These are phyloP conservation scores for Fragaria vesca DNA, from an alignment of 306 rosid species.

Conservation along the genomic window DNA sequence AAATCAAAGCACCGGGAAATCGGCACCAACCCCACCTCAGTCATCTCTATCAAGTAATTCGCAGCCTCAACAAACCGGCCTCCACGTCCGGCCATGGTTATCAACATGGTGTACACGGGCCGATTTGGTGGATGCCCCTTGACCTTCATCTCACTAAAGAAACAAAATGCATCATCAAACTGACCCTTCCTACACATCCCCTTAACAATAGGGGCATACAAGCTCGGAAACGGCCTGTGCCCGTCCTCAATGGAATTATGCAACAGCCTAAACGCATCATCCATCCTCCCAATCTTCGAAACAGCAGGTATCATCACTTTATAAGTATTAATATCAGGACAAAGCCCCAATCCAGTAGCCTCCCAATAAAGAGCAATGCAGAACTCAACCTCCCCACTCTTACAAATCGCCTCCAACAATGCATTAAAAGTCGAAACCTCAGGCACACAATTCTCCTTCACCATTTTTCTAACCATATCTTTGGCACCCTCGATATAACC, in stretches of 20 bases:
- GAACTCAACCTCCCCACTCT: constrained; percentile 61
- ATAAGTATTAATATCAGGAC: constrained; percentile 70
- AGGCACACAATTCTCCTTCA: constrained; percentile 58
- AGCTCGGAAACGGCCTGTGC: constrained; percentile 65
- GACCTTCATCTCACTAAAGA: constrained; percentile 81
- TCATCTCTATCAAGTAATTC: constrained; percentile 77
- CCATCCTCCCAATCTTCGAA: constrained; percentile 58
- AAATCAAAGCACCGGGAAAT: constrained; percentile 76
- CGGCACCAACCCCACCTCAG: constrained; percentile 73
- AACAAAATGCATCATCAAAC: constrained; percentile 89
- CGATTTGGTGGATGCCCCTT: constrained; percentile 92
- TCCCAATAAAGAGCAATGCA: constrained; percentile 56
- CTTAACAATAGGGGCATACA: constrained; percentile 78
- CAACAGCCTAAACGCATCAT: constrained; percentile 68
- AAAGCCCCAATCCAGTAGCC: constrained; percentile 55
- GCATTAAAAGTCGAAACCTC: constrained; percentile 71
- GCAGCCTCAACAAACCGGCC: constrained; percentile 84
- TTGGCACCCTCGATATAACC: constrained; percentile 76
- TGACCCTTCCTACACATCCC: constrained; percentile 75
- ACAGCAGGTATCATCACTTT: constrained; percentile 68
- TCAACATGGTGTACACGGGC: constrained; percentile 85
- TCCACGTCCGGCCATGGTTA: constrained; percentile 85
- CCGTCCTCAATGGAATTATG: constrained; percentile 68
- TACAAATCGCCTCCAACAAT: constrained; percentile 47
- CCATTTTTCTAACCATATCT: constrained; percentile 69